A percentile compares a stretch with the other conserved stretches of the same genome.
Conservation (phyloP, 345 rosid genomes). For the Eutrema yunnanense region DNA sequence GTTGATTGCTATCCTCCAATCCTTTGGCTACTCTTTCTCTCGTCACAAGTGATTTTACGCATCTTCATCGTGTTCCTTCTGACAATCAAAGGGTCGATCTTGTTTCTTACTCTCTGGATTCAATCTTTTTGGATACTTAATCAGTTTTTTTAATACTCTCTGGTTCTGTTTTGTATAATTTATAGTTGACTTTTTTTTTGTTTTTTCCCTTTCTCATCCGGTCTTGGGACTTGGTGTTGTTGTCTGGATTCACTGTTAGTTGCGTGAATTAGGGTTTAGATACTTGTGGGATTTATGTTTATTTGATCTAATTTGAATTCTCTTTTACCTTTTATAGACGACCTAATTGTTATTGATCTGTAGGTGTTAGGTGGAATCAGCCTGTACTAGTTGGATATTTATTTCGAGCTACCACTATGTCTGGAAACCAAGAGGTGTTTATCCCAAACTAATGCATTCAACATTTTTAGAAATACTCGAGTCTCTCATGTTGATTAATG, state of each 20-base stretch:
- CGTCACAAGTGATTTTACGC: neutral
- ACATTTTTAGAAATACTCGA: neutral
- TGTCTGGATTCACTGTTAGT: conserved; percentile 7
- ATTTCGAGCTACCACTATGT: conserved; percentile 36
- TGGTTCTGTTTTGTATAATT: neutral
- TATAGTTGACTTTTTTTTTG: neutral
- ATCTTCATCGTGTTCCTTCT: neutral
- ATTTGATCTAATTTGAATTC: conserved; percentile 16
- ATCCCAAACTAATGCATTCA: neutral
- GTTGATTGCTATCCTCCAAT: neutral
- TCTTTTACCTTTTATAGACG: neutral
- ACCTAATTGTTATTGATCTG: conserved; percentile 3
- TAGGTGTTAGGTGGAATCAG: conserved; percentile 20
- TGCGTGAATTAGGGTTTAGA: conserved; percentile 13
- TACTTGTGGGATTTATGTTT: neutral
- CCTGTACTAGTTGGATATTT: conserved; percentile 4
- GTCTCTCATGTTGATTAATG: neutral
- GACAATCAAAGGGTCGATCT: neutral
- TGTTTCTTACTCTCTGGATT: neutral
- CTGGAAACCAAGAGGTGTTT: conserved; percentile 60
- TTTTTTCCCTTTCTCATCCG: neutral
- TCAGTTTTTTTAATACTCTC: neutral
- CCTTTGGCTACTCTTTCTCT: neutral
- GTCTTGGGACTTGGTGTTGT: neutral
- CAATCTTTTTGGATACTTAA: neutral